Evolutionary conservation across 495 filamentous ascomycete genomes (phyloP).

Genomic region (Xylaria venustula): DNA sequence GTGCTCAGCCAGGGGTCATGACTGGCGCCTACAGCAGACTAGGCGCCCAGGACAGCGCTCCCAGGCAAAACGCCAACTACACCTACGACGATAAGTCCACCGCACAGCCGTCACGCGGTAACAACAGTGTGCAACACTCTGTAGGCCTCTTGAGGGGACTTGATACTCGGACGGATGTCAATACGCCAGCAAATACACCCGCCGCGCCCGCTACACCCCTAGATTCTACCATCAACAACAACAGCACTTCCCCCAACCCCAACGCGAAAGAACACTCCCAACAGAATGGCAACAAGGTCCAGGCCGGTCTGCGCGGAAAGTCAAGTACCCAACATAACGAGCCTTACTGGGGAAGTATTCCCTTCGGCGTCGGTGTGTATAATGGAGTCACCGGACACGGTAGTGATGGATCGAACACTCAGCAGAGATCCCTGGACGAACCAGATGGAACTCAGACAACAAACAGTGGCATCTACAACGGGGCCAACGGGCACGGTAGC

Average conservation of each 20-base stretch:
- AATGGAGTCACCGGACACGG: slow-evolving; percentile 44
- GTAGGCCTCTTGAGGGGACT: too few relatives aligned
- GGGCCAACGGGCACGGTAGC: not conserved
- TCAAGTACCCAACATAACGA: slow-evolving; percentile 13
- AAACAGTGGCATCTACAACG: slow-evolving; percentile 32
- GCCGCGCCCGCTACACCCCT: not conserved
- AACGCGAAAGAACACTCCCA: not conserved
- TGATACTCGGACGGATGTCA: not conserved
- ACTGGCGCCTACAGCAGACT: slow-evolving; percentile 22
- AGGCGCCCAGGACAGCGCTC: not conserved
- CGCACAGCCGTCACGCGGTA: not conserved
- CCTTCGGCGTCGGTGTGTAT: slow-evolving; percentile 35
- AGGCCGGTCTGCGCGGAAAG: slow-evolving; percentile 14
- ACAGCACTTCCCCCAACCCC: not conserved
- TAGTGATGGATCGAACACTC: slow-evolving; percentile 23
- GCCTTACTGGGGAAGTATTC: slow-evolving; percentile 42
- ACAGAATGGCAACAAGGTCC: slow-evolving; percentile 10
- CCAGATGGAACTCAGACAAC: not conserved
- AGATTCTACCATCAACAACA: not conserved
- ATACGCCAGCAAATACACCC: not conserved
- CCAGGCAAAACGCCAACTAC: not conserved
- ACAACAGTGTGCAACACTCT: not conserved
- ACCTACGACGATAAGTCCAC: not conserved
- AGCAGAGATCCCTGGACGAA: not conserved
- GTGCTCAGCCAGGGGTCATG: slow-evolving; percentile 20